Conservation (phyloP, 108 stramenopile species). For the Chaetoceros tenuissimus region DNA sequence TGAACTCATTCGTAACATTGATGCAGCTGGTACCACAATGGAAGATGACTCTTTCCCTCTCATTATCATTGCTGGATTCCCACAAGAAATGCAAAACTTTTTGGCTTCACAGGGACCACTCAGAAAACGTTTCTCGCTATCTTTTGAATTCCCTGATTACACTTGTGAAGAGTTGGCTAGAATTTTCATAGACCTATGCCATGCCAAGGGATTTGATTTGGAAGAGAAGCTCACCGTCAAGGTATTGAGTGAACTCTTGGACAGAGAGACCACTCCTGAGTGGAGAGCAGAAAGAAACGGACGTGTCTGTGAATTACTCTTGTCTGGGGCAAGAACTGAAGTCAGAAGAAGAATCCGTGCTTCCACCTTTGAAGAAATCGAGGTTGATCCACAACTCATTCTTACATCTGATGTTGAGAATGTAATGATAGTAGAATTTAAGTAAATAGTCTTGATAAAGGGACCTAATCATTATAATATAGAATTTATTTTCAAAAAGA, state of each 20-base stretch:
- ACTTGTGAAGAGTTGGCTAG: conserved; percentile 67
- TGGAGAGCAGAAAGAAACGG: conserved; percentile 86
- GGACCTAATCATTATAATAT: too few relatives aligned
- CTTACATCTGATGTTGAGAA: conserved; percentile 67
- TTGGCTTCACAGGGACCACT: conserved; percentile 57
- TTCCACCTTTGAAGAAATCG: conserved; percentile 68
- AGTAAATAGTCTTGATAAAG: too few relatives aligned
- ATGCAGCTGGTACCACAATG: conserved; percentile 39
- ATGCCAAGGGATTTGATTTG: conserved; percentile 81
- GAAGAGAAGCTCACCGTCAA: conserved; percentile 45
- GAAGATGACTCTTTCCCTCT: conserved; percentile 45
- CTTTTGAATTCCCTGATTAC: conserved; percentile 87
- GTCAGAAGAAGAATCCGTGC: conserved; percentile 70
- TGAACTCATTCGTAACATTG: conserved; percentile 69
- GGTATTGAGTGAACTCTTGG: conserved; percentile 49
- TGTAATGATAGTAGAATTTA: conserved; percentile 70
- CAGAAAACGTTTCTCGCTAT: conserved; percentile 63
- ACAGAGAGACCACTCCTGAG: conserved; percentile 50
- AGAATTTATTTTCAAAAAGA: too few relatives aligned
- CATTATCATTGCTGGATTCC: conserved; percentile 79
- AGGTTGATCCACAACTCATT: conserved; percentile 83
- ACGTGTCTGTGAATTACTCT: conserved; percentile 74
- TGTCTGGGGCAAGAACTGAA: conserved; percentile 73
- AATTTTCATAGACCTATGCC: conserved; percentile 72
- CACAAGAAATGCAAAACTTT: conserved; percentile 81